Base-by-base conservation (phyloP, 176 grass and related monocot genomes). In the Ensete glaucum region DNA sequence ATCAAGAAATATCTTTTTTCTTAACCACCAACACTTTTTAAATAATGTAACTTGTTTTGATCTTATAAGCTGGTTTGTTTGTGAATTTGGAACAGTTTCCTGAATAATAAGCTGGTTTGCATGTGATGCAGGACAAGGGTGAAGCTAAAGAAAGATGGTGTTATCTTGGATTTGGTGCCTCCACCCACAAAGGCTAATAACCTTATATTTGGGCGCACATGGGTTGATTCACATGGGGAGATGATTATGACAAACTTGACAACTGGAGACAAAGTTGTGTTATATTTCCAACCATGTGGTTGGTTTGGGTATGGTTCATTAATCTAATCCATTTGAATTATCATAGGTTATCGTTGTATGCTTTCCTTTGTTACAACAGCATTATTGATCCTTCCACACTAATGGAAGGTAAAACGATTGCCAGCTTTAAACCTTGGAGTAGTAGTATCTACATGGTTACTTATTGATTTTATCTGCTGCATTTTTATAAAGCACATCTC, bases 171-270 rank as follows among this genome's bases (percentile, higher is more conserved):
- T 82, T 86, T 99, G 82, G 82, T 99, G 56, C 96, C 96, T 64
- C 96, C 86, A 11, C 81, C 13, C 57, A 89, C 96, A 34, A 95
- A 91, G 76, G 96, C 78, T 74, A 91, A 95, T 82, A 99, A 99
- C 76, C 80, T 99, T 49, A 99, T 95, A 76, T 99, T 99, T 84
- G 96, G 96, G 20, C 87, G 96, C 50, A 99, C 91, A 21, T 99
- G 88, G 88, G 62, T 89, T 56, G 96, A 99, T 53, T 86, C 96
- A 55, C 72, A 27, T 82, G 96, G 96, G 52, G 96, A 95, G 82
- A 79, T 99, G 96, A 67, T 99, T 52, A 58, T 95, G 80, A 89
- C 85, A 69, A 95, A 99, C 72, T 77, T 89, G 71, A 92, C 96
- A 71, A 89, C 91, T 15, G 88, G 91, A 53, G 96, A 99, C 67